These are phyloP conservation scores for Carex pumila DNA, from an alignment of 176 grass and related monocot species.

Conservation along the genomic window DNA sequence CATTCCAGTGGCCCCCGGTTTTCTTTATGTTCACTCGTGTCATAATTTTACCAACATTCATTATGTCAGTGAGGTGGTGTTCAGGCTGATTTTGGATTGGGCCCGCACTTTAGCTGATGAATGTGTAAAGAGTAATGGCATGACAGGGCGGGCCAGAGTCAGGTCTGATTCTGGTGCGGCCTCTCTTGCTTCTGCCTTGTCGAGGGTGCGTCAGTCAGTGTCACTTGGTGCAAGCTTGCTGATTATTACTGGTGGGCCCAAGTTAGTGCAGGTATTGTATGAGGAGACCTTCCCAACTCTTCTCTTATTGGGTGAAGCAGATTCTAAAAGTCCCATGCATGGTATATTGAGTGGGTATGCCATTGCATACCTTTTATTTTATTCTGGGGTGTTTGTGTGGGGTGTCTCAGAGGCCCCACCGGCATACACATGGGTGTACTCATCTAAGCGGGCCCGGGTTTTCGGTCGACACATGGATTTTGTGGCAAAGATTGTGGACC, in stretches of 20 bases:
- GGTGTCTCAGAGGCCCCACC: slow-evolving; percentile 5
- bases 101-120: slow-evolving; percentile 38
- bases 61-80: slow-evolving; percentile 56
- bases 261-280: slow-evolving; percentile 51
- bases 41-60: slow-evolving; percentile 40
- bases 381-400: slow-evolving; percentile 18
- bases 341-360: slow-evolving; percentile 50
- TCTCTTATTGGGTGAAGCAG: slow-evolving; percentile 50
- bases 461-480: slow-evolving; percentile 16
- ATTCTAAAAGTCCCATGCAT: slow-evolving; percentile 29
- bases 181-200: slow-evolving; percentile 44
- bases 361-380: slow-evolving; percentile 50
- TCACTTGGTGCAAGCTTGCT: slow-evolving; percentile 56
- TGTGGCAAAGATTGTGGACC: neutral
- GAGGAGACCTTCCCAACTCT: slow-evolving; percentile 55
- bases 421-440: slow-evolving; percentile 14
- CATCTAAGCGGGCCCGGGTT: slow-evolving; percentile 3
- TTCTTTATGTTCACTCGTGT: slow-evolving; percentile 49
- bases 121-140: slow-evolving; percentile 25
- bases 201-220: slow-evolving; percentile 40
- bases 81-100: slow-evolving; percentile 55
- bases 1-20: slow-evolving; percentile 39
- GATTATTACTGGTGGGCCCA: slow-evolving; percentile 50
- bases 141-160: neutral
- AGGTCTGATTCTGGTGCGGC: slow-evolving; percentile 42